phyloP scores from a whole-genome alignment of 441 rosid genomes.

The Isatis lusitanica region DNA sequence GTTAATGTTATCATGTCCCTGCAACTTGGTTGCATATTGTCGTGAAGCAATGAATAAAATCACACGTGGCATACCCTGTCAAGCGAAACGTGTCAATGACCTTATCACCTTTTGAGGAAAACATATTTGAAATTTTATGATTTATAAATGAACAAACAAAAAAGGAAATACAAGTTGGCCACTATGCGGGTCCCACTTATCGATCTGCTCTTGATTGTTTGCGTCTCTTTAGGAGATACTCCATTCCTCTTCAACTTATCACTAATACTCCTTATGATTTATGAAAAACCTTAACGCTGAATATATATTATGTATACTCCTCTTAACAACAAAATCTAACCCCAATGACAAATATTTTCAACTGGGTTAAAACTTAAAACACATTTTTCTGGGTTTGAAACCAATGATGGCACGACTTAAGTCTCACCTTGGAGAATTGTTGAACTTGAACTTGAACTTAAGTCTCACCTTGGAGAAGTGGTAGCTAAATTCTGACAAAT shows the following conservation, averaged over 20 bases:
- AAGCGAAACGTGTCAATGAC: conserved; percentile 21
- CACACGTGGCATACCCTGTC: conserved; percentile 6
- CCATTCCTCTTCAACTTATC: not conserved
- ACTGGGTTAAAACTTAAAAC: too few relatives aligned
- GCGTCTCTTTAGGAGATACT: conserved; percentile 39
- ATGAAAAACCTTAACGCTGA: not conserved
- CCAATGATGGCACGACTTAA: not conserved
- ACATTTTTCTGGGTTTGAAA: not conserved
- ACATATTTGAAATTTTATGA: not conserved
- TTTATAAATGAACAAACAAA: not conserved
- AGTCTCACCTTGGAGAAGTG: too few relatives aligned
- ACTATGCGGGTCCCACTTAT: conserved; percentile 30
- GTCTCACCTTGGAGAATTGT: not conserved
- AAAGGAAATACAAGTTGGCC: conserved; percentile 32
- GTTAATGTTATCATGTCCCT: conserved; percentile 13
- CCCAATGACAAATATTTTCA: too few relatives aligned
- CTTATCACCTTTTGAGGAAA: conserved; percentile 10
- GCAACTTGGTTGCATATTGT: conserved; percentile 32
- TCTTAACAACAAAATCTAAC: too few relatives aligned
- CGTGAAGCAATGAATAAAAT: conserved; percentile 14
- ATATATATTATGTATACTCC: too few relatives aligned
- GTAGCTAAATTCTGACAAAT: too few relatives aligned
- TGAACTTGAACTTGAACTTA: not conserved
- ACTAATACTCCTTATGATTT: not conserved
- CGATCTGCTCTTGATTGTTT: conserved; percentile 31